phyloP scores from a whole-genome alignment of 345 rosid genomes.

The Cardamine occulta region DNA sequence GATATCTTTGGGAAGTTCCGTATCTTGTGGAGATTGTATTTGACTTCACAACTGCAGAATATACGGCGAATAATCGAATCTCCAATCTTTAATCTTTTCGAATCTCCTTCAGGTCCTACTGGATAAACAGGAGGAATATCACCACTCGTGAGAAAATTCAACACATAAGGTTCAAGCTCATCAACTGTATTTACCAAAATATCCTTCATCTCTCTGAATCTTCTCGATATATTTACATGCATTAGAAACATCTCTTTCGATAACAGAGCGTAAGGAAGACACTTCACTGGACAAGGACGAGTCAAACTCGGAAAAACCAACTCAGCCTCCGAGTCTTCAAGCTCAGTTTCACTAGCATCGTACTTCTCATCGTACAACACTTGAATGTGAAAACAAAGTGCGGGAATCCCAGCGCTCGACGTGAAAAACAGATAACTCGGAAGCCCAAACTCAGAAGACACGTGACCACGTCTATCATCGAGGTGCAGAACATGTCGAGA shows the following conservation, averaged over 20 bases:
- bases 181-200: constrained; percentile 51
- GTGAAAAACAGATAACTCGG: constrained; percentile 57
- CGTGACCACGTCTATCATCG: constrained; percentile 56
- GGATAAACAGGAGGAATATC: constrained; percentile 42
- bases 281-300: constrained; percentile 44
- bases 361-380: constrained; percentile 15
- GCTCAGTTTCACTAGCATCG: not conserved
- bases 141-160: constrained; percentile 24
- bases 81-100: too few relatives aligned
- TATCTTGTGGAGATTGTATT: too few relatives aligned
- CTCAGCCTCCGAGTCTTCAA: constrained; percentile 39
- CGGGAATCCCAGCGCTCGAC: constrained; percentile 44
- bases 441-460: constrained; percentile 47
- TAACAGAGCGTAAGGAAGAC: constrained; percentile 18
- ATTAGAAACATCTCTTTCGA: not conserved
- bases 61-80: too few relatives aligned
- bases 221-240: not conserved
- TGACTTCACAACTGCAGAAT: too few relatives aligned
- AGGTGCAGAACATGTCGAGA: constrained; percentile 53
- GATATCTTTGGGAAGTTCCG: too few relatives aligned
- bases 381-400: constrained; percentile 25
- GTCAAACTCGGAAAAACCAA: constrained; percentile 39
- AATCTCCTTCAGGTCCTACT: too few relatives aligned
- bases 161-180: constrained; percentile 51
- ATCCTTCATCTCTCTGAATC: constrained; percentile 44